A percentile compares a stretch with the other conserved stretches of the same genome.
These are phyloP conservation scores for Candida rishiriensis DNA, from an alignment of 805 yeast species.

Conservation along the genomic window DNA sequence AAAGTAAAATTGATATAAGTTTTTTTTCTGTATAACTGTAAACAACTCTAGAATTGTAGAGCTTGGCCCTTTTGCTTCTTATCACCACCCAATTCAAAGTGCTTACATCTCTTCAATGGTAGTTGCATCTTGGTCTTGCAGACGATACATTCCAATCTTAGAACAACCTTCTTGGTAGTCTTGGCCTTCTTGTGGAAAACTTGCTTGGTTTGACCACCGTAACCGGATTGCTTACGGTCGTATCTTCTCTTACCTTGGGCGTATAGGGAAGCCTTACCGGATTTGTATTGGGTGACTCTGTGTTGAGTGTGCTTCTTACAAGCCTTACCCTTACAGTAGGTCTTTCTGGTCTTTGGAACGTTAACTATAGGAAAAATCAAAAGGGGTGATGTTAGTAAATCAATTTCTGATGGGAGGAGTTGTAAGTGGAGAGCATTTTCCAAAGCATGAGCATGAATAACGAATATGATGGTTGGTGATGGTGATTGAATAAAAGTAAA, in stretches of 20 bases:
- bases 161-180: conserved; percentile 99
- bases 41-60: conserved; percentile 71
- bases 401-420: no score
- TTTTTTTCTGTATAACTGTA: neutral
- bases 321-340: conserved; percentile 99
- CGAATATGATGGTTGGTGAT: conserved; percentile 1
- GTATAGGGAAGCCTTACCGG: conserved; percentile 98
- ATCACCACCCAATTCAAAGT: conserved; percentile 99
- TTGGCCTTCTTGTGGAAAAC: conserved; percentile 99
- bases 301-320: conserved; percentile 99
- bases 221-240: conserved; percentile 99
- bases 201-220: conserved; percentile 99
- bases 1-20: conserved; percentile 1
- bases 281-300: conserved; percentile 99
- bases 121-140: conserved; percentile 99
- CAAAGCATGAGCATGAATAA: no score
- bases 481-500: neutral
- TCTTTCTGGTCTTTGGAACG: conserved; percentile 99
- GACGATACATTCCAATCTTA: conserved; percentile 96
- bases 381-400: conserved; percentile 9
- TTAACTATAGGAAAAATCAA: conserved; percentile 58
- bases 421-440: no score
- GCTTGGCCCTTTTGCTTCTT: conserved; percentile 99
- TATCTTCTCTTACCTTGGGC: conserved; percentile 99
- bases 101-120: conserved; percentile 99